These are phyloP conservation scores for Pseudocercospora fijiensis DNA, from an alignment of 2,329 filamentous ascomycete species.

Conservation along the genomic window DNA sequence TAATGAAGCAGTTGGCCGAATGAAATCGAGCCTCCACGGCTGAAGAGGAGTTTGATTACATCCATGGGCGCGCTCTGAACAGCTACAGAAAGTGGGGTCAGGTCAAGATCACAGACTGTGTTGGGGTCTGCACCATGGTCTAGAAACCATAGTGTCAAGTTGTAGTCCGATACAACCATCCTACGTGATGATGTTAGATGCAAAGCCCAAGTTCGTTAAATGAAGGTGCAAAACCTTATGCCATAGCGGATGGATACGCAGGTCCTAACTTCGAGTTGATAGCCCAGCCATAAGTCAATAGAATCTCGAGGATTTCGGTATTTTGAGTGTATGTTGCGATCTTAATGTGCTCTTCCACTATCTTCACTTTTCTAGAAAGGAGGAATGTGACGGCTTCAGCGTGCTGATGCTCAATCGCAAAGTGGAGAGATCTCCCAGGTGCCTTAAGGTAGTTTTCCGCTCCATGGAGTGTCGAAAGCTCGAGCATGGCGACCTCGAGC, in stretches of 20 bases:
- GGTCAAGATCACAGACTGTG: slow-evolving; percentile 19
- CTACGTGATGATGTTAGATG: background rate
- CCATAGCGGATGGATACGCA: background rate
- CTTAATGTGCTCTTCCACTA: background rate
- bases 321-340: background rate
- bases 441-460: no score
- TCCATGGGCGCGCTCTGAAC: slow-evolving; percentile 11
- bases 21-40: slow-evolving; percentile 7
- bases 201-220: no score
- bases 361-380: background rate
- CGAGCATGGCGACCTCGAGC: no score
- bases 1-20: slow-evolving; percentile 20
- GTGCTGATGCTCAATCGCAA: background rate
- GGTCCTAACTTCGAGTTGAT: background rate
- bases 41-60: slow-evolving; percentile 20
- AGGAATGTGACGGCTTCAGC: background rate
- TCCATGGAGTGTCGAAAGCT: no score
- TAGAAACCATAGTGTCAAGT: slow-evolving; percentile 10
- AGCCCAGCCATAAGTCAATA: background rate
- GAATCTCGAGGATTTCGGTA: background rate
- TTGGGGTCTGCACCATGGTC: slow-evolving; percentile 21
- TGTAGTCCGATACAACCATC: background rate
- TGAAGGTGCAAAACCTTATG: background rate
- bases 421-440: background rate
- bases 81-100: slow-evolving; percentile 20